phyloP scores from a whole-genome alignment of 1,284 basidiomycete species.

The Irpex sp. region DNA sequence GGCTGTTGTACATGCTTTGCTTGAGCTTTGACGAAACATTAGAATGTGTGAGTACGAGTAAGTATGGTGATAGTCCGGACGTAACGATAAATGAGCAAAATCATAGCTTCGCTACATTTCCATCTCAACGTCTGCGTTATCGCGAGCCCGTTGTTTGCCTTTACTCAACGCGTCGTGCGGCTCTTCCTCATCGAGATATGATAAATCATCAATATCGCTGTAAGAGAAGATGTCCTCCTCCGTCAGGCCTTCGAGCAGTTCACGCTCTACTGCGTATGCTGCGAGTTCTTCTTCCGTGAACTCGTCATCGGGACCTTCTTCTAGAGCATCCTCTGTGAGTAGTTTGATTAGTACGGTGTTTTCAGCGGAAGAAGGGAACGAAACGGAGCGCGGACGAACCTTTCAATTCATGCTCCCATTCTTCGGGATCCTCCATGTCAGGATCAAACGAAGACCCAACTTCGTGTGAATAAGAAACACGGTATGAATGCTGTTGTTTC shows the following conservation, averaged over 20 bases:
- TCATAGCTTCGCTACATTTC: conserved; percentile 4
- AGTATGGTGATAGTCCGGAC: not conserved
- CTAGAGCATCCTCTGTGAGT: not conserved
- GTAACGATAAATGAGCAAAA: not conserved
- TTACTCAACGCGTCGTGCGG: not conserved
- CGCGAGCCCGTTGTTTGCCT: conserved; percentile 31
- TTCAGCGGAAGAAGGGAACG: too few relatives aligned
- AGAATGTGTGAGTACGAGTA: not conserved
- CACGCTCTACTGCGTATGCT: conserved; percentile 55
- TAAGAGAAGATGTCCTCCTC: conserved; percentile 27
- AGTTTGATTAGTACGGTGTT: too few relatives aligned
- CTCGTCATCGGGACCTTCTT: conserved; percentile 32
- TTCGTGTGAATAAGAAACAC: conserved; percentile 59
- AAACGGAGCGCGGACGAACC: conserved; percentile 25
- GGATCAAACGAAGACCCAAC: conserved; percentile 75
- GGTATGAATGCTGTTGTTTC: conserved; percentile 47
- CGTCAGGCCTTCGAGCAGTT: conserved; percentile 47
- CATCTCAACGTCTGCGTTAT: conserved; percentile 31
- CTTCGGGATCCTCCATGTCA: conserved; percentile 53
- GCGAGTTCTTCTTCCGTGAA: conserved; percentile 54
- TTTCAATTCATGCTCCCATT: conserved; percentile 54
- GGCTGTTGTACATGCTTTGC: too few relatives aligned
- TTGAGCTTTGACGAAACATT: too few relatives aligned
- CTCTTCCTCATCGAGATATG: conserved; percentile 12
- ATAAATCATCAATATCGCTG: conserved; percentile 25